Evolutionary conservation across 306 rosid genomes (phyloP), one percentile per base, ranked within the genome.

Genomic region (Ziziphus jujuba): DNA sequence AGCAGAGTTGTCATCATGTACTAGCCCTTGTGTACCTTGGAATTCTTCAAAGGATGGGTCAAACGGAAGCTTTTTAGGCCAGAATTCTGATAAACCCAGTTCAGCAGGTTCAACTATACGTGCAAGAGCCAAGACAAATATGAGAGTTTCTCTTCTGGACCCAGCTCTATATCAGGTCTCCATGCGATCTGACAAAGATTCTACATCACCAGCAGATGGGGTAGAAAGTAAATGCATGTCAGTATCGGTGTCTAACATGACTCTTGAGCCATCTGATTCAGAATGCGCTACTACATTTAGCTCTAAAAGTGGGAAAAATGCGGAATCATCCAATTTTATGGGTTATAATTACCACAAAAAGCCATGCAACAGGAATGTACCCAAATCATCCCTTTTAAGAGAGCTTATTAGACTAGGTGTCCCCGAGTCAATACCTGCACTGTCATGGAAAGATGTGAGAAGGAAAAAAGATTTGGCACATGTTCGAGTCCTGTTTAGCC

Each of bases 401-500:
- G 91, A 87, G 79, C 81, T 85, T 71, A 74, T 63, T 24, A 77
- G 75, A 69, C 69, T 83, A 53, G 85, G 87, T 53, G 79, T 66
- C 65, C 79, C 85, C 5, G 68, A 78, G 49, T 72, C 77, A 59
- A 52, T 13, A 8, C 49, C 73, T 17, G 81, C 56, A 56, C 22
- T 50, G 2, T 9, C 79, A 0, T 76, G 83, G 52, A 90, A 84
- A 53, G 86, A 87, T 68, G 84, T 85, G 62, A 86, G 97, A 77
- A 90, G 80, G 82, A 80, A 89, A 82, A 90, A 80, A 77, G 92
- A 87, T 64, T 83, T 87, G 81, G 75, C 71, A 33, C 80, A 56
- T 53, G 87, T 85, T 71, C 87, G 82, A 69, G 66, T 93, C 66
- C 79, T 93, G 72, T 90, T 84, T 77, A 93, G 99, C 79, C 86